These are phyloP conservation scores for Lepidium africanum DNA, from an alignment of 345 rosid genomes.

Conservation along the genomic window DNA sequence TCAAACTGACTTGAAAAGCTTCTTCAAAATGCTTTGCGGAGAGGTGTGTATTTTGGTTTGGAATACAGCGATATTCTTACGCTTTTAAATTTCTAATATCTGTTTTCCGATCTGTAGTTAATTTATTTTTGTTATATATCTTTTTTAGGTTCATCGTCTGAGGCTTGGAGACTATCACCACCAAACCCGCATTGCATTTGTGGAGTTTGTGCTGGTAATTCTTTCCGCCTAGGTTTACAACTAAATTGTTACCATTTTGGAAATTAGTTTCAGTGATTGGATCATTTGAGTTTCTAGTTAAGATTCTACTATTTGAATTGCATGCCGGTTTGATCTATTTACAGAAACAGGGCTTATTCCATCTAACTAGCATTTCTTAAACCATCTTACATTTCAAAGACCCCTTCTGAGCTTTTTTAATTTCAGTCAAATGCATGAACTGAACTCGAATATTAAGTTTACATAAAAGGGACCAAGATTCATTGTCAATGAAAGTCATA, in stretches of 20 bases:
- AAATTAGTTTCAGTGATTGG: not conserved
- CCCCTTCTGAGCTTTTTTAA: constrained; percentile 1
- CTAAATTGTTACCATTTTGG: not conserved
- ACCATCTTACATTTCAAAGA: not conserved
- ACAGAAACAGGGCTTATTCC: not conserved
- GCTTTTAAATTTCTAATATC: not conserved
- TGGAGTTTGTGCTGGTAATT: constrained; percentile 73
- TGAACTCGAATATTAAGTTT: not conserved
- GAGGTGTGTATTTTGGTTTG: constrained; percentile 46
- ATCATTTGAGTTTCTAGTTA: constrained; percentile 1
- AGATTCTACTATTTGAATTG: not conserved
- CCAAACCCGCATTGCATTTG: constrained; percentile 92
- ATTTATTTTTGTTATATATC: not conserved
- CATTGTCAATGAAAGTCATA: not conserved
- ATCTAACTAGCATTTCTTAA: not conserved
- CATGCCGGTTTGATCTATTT: not conserved
- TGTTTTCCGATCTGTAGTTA: not conserved
- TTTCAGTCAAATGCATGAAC: not conserved
- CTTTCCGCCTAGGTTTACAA: not conserved
- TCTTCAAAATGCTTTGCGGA: constrained; percentile 86
- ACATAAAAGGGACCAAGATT: not conserved
- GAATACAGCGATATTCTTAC: not conserved
- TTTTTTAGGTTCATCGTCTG: constrained; percentile 70
- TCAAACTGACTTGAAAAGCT: constrained; percentile 71
- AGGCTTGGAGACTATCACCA: constrained; percentile 95